Percentiles rank a stretch among this genome's conserved stretches.
These are phyloP conservation scores for Neovahlkampfia damariscottae DNA, from an alignment of 78 protist species.

Conservation along the genomic window DNA sequence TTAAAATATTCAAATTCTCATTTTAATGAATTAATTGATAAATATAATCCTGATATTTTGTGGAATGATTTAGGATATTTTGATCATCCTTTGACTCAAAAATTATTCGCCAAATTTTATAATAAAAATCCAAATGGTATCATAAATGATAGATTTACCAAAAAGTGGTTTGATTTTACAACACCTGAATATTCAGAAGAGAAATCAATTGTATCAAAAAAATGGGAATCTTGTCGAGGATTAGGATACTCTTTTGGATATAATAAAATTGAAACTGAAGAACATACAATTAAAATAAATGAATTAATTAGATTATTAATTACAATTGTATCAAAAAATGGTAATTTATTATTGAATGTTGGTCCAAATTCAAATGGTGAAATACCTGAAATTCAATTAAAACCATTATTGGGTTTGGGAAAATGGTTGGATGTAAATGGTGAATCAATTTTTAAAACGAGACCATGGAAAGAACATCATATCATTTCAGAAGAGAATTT, in stretches of 20 bases:
- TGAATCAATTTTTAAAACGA: background rate
- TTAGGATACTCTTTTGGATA: background rate
- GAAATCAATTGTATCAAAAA: background rate
- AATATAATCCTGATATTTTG: background rate
- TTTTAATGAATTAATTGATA: background rate
- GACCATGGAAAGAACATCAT: background rate
- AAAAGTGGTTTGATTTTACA: too few relatives aligned
- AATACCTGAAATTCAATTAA: background rate
- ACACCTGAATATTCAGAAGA: background rate
- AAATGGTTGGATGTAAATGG: background rate
- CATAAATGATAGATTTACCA: background rate
- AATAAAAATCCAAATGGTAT: background rate
- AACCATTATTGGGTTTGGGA: background rate
- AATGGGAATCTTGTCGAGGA: background rate
- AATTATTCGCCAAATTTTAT: background rate
- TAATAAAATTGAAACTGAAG: too few relatives aligned
- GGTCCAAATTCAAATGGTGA: background rate
- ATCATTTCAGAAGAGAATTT: too few relatives aligned
- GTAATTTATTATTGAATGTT: background rate
- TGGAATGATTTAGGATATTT: background rate
- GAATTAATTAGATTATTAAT: background rate
- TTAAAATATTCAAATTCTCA: background rate
- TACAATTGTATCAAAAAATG: background rate
- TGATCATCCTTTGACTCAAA: background rate
- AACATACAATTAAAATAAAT: background rate